Evolutionary conservation across 192 early-diverging fungal genomes (phyloP).

Genomic region (Spizellomyces punctatus): DNA sequence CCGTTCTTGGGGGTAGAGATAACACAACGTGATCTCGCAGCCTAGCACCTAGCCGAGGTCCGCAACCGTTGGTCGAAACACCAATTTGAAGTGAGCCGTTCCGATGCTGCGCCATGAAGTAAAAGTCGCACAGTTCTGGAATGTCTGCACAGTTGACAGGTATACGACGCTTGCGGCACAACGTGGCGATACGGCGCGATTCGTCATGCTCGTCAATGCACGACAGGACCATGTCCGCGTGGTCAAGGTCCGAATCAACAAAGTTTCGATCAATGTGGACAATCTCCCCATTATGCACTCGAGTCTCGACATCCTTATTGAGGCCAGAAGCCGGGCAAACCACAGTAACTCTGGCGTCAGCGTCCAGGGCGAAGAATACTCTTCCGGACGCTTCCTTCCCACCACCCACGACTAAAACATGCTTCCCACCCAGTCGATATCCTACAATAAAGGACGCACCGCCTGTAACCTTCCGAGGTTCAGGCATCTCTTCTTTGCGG

Average conservation of each 20-base stretch:
- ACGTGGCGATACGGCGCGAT: slow-evolving; percentile 56
- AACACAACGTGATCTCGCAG: slow-evolving; percentile 68
- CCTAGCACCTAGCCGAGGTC: slow-evolving; percentile 84
- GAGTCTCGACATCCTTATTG: slow-evolving; percentile 65
- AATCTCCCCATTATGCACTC: slow-evolving; percentile 61
- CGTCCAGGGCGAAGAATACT: slow-evolving; percentile 78
- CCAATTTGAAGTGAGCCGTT: slow-evolving; percentile 59
- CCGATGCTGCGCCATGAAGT: slow-evolving; percentile 81
- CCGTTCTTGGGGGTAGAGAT: slow-evolving; percentile 22
- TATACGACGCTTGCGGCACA: slow-evolving; percentile 68
- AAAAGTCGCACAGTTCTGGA: slow-evolving; percentile 89
- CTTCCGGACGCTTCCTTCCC: slow-evolving; percentile 82
- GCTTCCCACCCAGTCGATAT: slow-evolving; percentile 71
- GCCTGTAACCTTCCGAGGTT: slow-evolving; percentile 22
- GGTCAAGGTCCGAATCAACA: slow-evolving; percentile 49
- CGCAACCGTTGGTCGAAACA: slow-evolving; percentile 86
- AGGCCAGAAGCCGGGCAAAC: slow-evolving; percentile 66
- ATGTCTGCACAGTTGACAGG: slow-evolving; percentile 94
- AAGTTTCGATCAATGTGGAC: slow-evolving; percentile 49
- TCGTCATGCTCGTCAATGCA: slow-evolving; percentile 73
- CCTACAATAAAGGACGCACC: slow-evolving; percentile 67
- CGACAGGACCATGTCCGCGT: slow-evolving; percentile 40
- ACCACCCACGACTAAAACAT: slow-evolving; percentile 91
- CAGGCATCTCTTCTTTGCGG: no score
- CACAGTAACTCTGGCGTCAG: slow-evolving; percentile 76